Conservation (phyloP, 129 eudicot species). For the Chrysanthemum seticuspe region DNA sequence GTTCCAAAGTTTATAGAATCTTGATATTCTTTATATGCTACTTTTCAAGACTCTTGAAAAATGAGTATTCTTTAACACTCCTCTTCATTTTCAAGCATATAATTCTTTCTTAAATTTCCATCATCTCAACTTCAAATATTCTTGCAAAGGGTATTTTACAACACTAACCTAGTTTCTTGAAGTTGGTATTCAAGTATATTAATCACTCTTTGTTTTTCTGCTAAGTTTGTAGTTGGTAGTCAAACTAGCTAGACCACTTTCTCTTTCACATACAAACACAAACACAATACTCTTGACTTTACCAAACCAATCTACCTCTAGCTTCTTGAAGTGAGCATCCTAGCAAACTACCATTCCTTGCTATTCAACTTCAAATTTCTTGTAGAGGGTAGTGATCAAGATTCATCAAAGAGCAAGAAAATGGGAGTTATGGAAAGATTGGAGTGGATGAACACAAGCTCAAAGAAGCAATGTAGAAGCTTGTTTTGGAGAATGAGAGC, state of each 20-base stretch:
- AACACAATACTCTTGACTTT: slow-evolving; percentile 5
- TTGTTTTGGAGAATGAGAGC: slow-evolving; percentile 53
- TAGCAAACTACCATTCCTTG: slow-evolving; percentile 1
- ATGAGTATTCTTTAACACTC: not conserved
- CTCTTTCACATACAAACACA: not conserved
- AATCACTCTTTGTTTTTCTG: not conserved
- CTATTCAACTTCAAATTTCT: slow-evolving; percentile 12
- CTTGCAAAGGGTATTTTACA: slow-evolving; percentile 7
- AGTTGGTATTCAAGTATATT: slow-evolving; percentile 10
- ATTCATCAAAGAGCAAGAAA: slow-evolving; percentile 16
- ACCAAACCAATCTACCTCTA: not conserved
- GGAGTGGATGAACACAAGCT: slow-evolving; percentile 36
- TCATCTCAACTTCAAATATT: slow-evolving; percentile 11
- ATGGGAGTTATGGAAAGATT: slow-evolving; percentile 41
- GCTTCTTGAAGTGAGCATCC: slow-evolving; percentile 24
- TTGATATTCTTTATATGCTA: slow-evolving; percentile 11
- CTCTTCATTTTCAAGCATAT: slow-evolving; percentile 15
- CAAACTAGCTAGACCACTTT: not conserved
- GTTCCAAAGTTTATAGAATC: slow-evolving; percentile 7
- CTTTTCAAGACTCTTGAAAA: slow-evolving; percentile 25
- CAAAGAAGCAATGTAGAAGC: slow-evolving; percentile 57
- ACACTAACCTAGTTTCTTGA: slow-evolving; percentile 6
- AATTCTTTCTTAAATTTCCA: slow-evolving; percentile 7
- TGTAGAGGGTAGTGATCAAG: slow-evolving; percentile 21
- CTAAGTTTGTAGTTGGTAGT: slow-evolving; percentile 30